These are phyloP conservation scores for Inga leiocalycina DNA, from an alignment of 306 rosid genomes.

Conservation along the genomic window DNA sequence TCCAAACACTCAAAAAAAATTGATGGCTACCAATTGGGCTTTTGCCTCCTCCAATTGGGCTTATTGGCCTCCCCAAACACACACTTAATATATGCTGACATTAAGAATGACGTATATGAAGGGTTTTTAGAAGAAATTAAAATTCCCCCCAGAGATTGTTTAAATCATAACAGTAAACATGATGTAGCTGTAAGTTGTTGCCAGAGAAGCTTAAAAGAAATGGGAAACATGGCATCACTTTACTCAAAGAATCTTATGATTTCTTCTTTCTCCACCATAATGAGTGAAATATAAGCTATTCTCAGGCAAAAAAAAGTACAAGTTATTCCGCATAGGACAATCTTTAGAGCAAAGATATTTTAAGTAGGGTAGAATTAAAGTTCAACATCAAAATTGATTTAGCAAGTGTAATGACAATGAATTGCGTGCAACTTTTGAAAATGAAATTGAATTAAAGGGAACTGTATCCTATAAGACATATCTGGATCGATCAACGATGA, in stretches of 20 bases:
- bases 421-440: background rate
- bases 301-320: constrained; percentile 1
- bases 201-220: constrained; percentile 22
- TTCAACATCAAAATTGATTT: constrained; percentile 19
- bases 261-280: constrained; percentile 39
- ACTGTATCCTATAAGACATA: background rate
- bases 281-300: constrained; percentile 39
- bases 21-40: too few relatives aligned
- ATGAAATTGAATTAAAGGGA: background rate
- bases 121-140: background rate
- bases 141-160: background rate
- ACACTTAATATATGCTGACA: background rate
- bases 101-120: background rate
- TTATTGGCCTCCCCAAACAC: too few relatives aligned
- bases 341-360: constrained; percentile 12
- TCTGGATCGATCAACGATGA: background rate
- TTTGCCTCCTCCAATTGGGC: too few relatives aligned
- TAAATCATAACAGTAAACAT: constrained; percentile 11
- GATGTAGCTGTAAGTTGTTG: background rate
- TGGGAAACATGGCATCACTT: constrained; percentile 34
- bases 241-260: constrained; percentile 37
- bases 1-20: too few relatives aligned
- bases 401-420: background rate
- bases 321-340: constrained; percentile 37
- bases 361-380: constrained; percentile 13